Conservation (phyloP, 768 basidiomycete species). For the Suillus spraguei region DNA sequence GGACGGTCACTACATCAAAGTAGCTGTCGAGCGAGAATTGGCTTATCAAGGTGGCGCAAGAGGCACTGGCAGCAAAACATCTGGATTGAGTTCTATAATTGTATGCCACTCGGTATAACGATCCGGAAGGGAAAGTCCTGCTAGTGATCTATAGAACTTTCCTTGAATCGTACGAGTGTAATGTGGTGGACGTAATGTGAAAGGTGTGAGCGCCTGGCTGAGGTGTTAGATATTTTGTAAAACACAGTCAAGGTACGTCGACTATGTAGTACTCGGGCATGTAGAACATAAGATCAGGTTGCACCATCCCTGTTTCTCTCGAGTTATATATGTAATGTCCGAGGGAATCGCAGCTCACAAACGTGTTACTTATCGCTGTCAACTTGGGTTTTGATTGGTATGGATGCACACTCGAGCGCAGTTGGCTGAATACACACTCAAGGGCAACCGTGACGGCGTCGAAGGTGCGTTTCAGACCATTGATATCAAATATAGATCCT, state of each 20-base stretch:
- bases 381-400: neutral
- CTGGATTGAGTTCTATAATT: too few relatives aligned
- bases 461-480: neutral
- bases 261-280: neutral
- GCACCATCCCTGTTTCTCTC: neutral
- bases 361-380: neutral
- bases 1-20: too few relatives aligned
- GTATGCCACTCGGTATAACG: too few relatives aligned
- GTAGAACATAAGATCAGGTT: neutral
- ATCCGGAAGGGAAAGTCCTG: too few relatives aligned
- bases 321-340: neutral
- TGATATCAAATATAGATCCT: neutral
- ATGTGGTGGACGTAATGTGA: too few relatives aligned
- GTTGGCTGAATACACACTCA: neutral
- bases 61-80: too few relatives aligned
- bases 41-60: too few relatives aligned
- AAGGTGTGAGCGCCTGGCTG: too few relatives aligned
- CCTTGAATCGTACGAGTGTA: neutral
- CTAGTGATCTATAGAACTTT: too few relatives aligned
- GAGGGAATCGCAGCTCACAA: neutral
- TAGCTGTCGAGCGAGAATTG: too few relatives aligned
- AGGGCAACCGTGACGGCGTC: neutral
- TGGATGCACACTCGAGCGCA: neutral
- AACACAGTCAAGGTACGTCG: neutral
- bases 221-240: neutral